Evolutionary conservation across 371 early-diverging fungal genomes (phyloP), one percentile per base, ranked within the genome.

Genomic region (Mucor racemosus): DNA sequence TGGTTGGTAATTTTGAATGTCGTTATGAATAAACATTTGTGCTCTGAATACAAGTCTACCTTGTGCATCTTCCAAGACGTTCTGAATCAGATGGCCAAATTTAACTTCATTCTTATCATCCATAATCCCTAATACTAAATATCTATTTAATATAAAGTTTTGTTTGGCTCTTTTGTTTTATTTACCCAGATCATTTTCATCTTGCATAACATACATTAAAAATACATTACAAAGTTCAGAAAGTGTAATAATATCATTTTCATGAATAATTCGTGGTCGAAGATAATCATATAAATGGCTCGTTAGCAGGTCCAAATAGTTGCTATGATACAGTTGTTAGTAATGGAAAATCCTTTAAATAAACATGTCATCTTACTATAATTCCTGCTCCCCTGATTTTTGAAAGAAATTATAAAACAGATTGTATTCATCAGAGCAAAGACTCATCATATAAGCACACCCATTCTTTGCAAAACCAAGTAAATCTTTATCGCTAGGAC

Each of bases 201-300:
- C 86, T 42, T 90, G 88, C 64, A 86, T 75, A 35, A 87, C 73
- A 77, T 88, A 77, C 60, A 85, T 78, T 33, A 84, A 83, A 62
- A 97, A 86, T 31, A 92, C 84, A 54, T 87, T 85, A 67, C 94
- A 94, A 9, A 96, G 75, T 41, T 91, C 95, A 0, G 95, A 91
- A n/a, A 97, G 82, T 17, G 80, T 83, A 48, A 88, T 88, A 13
- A 94, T 92, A 39, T 88, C 80, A 38, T 85, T 81, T 70, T 96
- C 95, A 62, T 92, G 92, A 56, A 95, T 89, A 42, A 97, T 92
- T 4, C 91, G 81, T 34, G 97, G 95, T 5, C 97, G 88, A 19
- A 95, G 84, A 55, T 91, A 86, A 66, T 96, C 93, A 68, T 94
- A 93, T 21, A 97, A 81, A 66, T 88, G 79, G 58, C 85, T 82